These are phyloP conservation scores for Pisolithus thermaeus DNA, from an alignment of 1,284 basidiomycete species.

Conservation along the genomic window DNA sequence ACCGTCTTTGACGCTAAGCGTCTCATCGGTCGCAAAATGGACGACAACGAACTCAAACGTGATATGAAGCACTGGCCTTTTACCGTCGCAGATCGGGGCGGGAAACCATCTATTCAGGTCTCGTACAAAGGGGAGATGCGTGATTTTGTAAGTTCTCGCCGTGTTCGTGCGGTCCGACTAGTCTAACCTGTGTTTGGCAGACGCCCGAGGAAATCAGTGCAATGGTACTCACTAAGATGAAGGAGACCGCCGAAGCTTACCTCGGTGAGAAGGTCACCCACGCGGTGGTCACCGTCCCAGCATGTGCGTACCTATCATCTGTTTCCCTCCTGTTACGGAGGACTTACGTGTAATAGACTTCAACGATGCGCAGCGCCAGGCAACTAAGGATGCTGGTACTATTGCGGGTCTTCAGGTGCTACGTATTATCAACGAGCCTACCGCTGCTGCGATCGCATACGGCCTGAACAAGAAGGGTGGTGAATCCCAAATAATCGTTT, in stretches of 20 bases:
- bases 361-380: slow-evolving; percentile 98
- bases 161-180: neutral
- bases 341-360: slow-evolving; percentile 53
- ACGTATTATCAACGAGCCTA: slow-evolving; percentile 99
- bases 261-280: slow-evolving; percentile 95
- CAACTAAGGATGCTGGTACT: slow-evolving; percentile 97
- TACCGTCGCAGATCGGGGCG: slow-evolving; percentile 70
- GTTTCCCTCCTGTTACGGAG: neutral
- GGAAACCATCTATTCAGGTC: slow-evolving; percentile 86
- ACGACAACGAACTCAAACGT: slow-evolving; percentile 72
- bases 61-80: slow-evolving; percentile 91
- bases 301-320: slow-evolving; percentile 47
- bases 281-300: slow-evolving; percentile 97
- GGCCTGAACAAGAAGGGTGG: slow-evolving; percentile 95
- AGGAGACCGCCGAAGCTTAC: slow-evolving; percentile 98
- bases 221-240: slow-evolving; percentile 97
- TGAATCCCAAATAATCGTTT: slow-evolving; percentile 95
- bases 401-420: slow-evolving; percentile 95
- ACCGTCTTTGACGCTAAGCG: slow-evolving; percentile 98
- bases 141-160: slow-evolving; percentile 60
- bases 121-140: slow-evolving; percentile 82
- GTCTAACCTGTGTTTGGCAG: slow-evolving; percentile 30
- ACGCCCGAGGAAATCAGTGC: slow-evolving; percentile 87
- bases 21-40: slow-evolving; percentile 86
- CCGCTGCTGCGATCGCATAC: slow-evolving; percentile 96